Conservation (phyloP, 2,329 filamentous ascomycete species). For the Hypomyces perniciosus region DNA sequence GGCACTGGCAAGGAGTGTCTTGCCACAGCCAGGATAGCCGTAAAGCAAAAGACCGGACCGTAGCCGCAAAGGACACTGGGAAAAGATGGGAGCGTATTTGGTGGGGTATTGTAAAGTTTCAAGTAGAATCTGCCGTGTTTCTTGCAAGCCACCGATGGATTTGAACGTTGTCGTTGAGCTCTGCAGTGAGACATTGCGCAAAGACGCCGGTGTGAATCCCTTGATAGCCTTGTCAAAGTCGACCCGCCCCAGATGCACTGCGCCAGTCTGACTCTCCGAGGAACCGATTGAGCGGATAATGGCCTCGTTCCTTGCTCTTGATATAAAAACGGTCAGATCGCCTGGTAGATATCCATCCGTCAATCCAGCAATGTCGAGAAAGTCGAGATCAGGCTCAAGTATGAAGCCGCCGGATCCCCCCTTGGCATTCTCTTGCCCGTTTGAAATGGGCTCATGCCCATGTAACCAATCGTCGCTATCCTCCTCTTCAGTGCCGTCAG, state of each 20-base stretch:
- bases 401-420: conserved; percentile 56
- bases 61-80: conserved; percentile 88
- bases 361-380: conserved; percentile 85
- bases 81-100: conserved; percentile 96
- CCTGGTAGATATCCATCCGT: conserved; percentile 98
- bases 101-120: conserved; percentile 97
- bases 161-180: conserved; percentile 89
- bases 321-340: conserved; percentile 78
- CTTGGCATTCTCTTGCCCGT: conserved; percentile 33
- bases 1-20: conserved; percentile 89
- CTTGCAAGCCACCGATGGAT: conserved; percentile 80
- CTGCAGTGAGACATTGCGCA: conserved; percentile 90
- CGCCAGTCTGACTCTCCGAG: conserved; percentile 38
- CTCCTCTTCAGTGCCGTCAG: conserved; percentile 47
- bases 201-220: conserved; percentile 89
- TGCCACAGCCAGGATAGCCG: conserved; percentile 92
- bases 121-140: conserved; percentile 83
- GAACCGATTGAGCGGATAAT: conserved; percentile 73
- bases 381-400: conserved; percentile 72
- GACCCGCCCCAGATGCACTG: conserved; percentile 58
- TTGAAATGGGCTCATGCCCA: conserved; percentile 54
- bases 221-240: conserved; percentile 84
- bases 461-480: conserved; percentile 69
- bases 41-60: conserved; percentile 90
- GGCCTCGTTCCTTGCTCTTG: conserved; percentile 84